phyloP scores from a whole-genome alignment of 495 filamentous ascomycete genomes.

The Neurospora sp. region DNA sequence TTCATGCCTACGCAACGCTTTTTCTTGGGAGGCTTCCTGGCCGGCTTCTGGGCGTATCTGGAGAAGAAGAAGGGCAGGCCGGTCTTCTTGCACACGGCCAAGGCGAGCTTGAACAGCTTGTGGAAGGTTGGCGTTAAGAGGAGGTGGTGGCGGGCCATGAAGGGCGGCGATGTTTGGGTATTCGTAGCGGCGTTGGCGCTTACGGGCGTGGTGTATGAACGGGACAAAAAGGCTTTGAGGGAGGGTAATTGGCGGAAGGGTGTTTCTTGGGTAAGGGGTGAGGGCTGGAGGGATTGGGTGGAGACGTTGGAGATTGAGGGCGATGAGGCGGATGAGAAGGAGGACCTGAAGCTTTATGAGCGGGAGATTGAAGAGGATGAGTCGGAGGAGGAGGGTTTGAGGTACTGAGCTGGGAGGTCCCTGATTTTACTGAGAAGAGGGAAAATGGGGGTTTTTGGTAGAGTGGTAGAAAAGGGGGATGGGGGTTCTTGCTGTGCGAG shows the following conservation, averaged over 20 bases:
- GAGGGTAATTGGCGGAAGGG: constrained; percentile 61
- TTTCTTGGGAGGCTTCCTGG: constrained; percentile 78
- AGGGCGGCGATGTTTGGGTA: constrained; percentile 71
- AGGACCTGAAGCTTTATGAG: constrained; percentile 1
- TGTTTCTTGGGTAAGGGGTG: constrained; percentile 62
- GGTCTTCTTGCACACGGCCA: constrained; percentile 61
- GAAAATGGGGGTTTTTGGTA: neutral
- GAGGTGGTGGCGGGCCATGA: constrained; percentile 70
- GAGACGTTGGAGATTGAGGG: constrained; percentile 24
- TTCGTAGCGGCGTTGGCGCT: constrained; percentile 69
- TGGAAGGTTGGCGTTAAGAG: constrained; percentile 91
- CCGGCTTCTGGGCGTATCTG: constrained; percentile 73
- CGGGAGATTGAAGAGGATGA: constrained; percentile 1
- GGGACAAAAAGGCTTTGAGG: constrained; percentile 53
- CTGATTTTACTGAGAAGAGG: neutral
- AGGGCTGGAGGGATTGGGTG: constrained; percentile 39
- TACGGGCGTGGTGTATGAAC: constrained; percentile 70
- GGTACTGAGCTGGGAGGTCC: neutral
- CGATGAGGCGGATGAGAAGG: constrained; percentile 21
- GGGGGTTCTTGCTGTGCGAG: neutral
- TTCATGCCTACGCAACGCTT: constrained; percentile 74
- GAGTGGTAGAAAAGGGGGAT: neutral
- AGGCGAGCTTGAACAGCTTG: constrained; percentile 63
- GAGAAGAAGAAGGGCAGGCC: constrained; percentile 48
- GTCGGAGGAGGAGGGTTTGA: neutral